Percentiles rank a stretch among this genome's conserved stretches.
Evolutionary conservation across 306 rosid species (phyloP).

Genomic region (Acacia acuminata): DNA sequence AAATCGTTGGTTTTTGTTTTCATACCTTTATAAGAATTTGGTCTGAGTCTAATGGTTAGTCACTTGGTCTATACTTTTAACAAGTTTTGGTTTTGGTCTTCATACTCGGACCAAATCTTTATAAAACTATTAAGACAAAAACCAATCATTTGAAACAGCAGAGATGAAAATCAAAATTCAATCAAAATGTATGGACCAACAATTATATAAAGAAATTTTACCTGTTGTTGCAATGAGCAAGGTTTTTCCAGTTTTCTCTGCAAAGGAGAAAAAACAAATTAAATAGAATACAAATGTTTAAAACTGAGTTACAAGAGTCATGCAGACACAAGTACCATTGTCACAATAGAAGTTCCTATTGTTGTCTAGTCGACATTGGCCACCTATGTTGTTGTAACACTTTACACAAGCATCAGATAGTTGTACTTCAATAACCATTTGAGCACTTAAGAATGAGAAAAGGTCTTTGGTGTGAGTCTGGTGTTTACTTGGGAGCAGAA

Average conservation of each 20-base stretch:
- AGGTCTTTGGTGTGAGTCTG: not conserved
- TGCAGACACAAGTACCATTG: not conserved
- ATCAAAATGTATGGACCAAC: no score
- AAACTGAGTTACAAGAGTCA: not conserved
- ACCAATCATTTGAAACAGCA: no score
- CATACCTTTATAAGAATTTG: no score
- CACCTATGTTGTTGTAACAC: conserved; percentile 17
- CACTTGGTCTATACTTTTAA: no score
- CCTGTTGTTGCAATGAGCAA: not conserved
- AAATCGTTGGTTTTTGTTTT: no score
- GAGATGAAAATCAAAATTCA: no score
- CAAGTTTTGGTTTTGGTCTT: no score
- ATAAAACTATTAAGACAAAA: no score
- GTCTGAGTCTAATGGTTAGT: no score
- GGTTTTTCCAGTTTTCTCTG: not conserved
- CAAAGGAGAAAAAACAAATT: not conserved
- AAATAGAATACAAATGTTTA: not conserved
- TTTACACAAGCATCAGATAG: conserved; percentile 16
- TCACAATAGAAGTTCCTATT: not conserved
- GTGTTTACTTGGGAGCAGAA: conserved; percentile 29
- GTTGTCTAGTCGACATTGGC: conserved; percentile 18
- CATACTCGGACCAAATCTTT: no score
- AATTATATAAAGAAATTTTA: not conserved
- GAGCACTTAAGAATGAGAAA: not conserved
- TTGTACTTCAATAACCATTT: not conserved